Percentiles rank a stretch among this genome's conserved stretches.
Conservation (phyloP, 768 basidiomycete species). For the Suillus alpinus region DNA sequence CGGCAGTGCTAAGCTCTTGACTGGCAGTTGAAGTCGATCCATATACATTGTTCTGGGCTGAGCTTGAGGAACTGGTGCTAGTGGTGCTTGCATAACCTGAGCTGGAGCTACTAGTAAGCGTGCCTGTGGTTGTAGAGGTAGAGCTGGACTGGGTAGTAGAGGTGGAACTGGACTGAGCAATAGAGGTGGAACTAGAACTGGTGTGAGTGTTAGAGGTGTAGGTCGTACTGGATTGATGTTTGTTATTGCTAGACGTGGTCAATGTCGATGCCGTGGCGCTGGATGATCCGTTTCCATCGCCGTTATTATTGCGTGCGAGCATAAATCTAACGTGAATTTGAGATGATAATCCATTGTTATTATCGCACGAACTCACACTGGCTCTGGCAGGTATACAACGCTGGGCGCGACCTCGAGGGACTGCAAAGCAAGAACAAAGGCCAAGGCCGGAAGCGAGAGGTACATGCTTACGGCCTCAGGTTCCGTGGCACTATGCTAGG, state of each 20-base stretch:
- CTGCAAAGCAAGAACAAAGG: slow-evolving; percentile 2
- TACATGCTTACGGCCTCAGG: not conserved
- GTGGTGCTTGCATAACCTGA: not conserved
- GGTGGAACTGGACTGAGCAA: not conserved
- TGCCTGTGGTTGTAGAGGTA: not conserved
- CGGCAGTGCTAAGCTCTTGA: slow-evolving; percentile 12
- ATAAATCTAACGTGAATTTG: not conserved
- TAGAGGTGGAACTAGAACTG: not conserved
- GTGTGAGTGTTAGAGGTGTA: not conserved
- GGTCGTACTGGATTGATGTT: not conserved
- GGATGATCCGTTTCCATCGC: not conserved
- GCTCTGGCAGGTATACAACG: not conserved
- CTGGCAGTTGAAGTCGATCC: slow-evolving; percentile 1
- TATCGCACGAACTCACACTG: not conserved
- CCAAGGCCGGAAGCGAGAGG: slow-evolving; percentile 1
- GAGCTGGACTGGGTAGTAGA: slow-evolving; percentile 1
- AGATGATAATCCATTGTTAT: not conserved
- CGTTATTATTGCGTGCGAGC: not conserved
- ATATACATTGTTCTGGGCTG: not conserved
- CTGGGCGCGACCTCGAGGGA: not conserved
- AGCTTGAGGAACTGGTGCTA: not conserved
- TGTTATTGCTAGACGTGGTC: not conserved
- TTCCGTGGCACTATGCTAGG: not conserved
- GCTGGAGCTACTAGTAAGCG: slow-evolving; percentile 1
- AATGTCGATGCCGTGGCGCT: slow-evolving; percentile 2